A percentile compares a stretch with the other conserved stretches of the same genome.
Evolutionary conservation across 2,329 filamentous ascomycete genomes (phyloP).

Genomic region (Alternaria metachromatica): DNA sequence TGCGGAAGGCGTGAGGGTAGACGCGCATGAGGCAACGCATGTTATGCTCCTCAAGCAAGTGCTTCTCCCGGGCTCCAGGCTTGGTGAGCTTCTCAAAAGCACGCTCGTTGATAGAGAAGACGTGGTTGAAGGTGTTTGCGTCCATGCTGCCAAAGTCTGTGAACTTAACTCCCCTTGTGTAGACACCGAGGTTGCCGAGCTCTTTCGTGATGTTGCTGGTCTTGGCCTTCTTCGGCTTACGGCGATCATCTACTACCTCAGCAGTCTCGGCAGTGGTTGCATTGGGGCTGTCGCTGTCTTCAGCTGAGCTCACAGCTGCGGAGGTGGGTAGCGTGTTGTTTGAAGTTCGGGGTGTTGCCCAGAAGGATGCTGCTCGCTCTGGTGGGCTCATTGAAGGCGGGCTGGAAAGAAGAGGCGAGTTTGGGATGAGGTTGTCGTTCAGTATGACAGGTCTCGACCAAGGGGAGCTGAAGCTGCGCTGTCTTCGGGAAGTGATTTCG

Average conservation of each 20-base stretch:
- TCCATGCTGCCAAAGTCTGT: constrained; percentile 78
- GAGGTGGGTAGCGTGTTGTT: constrained; percentile 63
- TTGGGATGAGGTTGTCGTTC: constrained; percentile 63
- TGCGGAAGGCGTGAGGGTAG: constrained; percentile 82
- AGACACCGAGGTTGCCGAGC: constrained; percentile 85
- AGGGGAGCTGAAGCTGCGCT: constrained; percentile 79
- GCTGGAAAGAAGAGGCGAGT: constrained; percentile 59
- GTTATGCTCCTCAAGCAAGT: constrained; percentile 85
- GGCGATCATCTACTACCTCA: constrained; percentile 62
- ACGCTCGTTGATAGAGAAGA: constrained; percentile 92
- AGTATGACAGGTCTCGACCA: constrained; percentile 68
- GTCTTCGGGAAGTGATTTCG: constrained; percentile 47
- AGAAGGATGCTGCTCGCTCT: constrained; percentile 54
- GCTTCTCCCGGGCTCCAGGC: constrained; percentile 76
- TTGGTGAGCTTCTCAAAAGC: constrained; percentile 83
- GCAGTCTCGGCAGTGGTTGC: constrained; percentile 61
- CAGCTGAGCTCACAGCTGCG: constrained; percentile 64
- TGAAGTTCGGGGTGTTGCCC: constrained; percentile 60
- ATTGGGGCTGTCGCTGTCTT: constrained; percentile 75
- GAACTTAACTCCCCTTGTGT: constrained; percentile 80
- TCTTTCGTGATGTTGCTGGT: constrained; percentile 84
- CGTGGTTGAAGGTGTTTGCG: constrained; percentile 89
- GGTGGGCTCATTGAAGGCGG: constrained; percentile 60
- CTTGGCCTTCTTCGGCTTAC: constrained; percentile 66
- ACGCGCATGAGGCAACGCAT: constrained; percentile 86